Conservation (phyloP, 768 basidiomycete species). For the Podaxis sp. region DNA sequence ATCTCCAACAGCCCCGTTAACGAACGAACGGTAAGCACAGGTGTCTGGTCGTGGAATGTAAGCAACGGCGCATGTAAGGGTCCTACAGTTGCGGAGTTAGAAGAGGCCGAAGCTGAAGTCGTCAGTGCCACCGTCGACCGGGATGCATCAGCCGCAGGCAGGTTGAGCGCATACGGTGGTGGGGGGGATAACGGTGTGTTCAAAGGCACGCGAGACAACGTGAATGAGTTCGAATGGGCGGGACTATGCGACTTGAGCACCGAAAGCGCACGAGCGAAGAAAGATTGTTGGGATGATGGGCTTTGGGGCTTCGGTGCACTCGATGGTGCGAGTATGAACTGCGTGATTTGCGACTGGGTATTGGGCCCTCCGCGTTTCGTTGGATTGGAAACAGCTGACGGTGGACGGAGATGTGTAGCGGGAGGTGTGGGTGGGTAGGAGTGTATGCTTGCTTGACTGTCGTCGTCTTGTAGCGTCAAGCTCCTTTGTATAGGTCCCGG, state of each 20-base stretch:
- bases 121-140: constrained; percentile 20
- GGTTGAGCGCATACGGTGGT: constrained; percentile 35
- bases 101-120: constrained; percentile 22
- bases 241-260: constrained; percentile 49
- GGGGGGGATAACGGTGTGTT: constrained; percentile 31
- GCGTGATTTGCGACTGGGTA: constrained; percentile 42
- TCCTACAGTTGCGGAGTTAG: not conserved
- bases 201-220: constrained; percentile 40
- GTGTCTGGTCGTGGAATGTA: constrained; percentile 72
- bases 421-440: constrained; percentile 63
- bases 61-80: constrained; percentile 44
- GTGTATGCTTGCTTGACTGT: constrained; percentile 46
- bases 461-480: constrained; percentile 24
- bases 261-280: constrained; percentile 52
- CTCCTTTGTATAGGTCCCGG: constrained; percentile 14
- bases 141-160: constrained; percentile 14
- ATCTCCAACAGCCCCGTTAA: constrained; percentile 66
- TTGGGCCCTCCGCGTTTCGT: not conserved
- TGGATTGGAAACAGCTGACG: not conserved
- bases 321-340: constrained; percentile 54
- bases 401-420: constrained; percentile 19
- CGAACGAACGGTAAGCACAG: constrained; percentile 57
- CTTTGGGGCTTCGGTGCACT: constrained; percentile 37
- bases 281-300: constrained; percentile 32
- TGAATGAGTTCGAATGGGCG: constrained; percentile 64